Evolutionary conservation across 768 basidiomycete species (phyloP), one percentile per base, ranked within the genome.

Genomic region (Termitomyces sp.): DNA sequence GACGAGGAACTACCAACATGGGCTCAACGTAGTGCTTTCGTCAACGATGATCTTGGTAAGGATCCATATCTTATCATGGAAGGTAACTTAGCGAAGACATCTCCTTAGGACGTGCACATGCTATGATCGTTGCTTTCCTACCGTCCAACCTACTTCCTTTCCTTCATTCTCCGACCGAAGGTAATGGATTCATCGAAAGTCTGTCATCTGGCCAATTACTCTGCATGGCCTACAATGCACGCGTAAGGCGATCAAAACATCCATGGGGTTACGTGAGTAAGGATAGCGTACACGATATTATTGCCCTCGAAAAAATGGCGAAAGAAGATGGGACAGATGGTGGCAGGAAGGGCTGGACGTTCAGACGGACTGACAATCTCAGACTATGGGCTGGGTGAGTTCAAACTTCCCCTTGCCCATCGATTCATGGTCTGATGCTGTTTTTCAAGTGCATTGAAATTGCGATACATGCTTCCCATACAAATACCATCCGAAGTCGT

Each of bases 241-340:
- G 84, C 30, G 88, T 95, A 0, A 83, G 94, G 26, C 82, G 84
- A 58, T 93, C 91, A 8, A 83, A 83, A 48, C 84, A 88, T 62
- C 90, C 91, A 0, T 96, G 92, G 92, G 94, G 93, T 0, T 95
- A 87, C 70, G 87, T 95, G 56, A 88, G 80, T 59, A 72, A 78
- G 45, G 84, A 88, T 56, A 82, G 84, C 2, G 84, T 96, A 18
- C 94, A 95, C 64, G 90, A 92, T 65, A 85, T 95, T 47, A 69
- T 85, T 20, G 75, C 80, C 3, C 79, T 92, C 16, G 89, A 91
- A 66, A 73, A 71, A 54, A 76, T 78, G 0, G 74, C 74, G 7
- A 68, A 71, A 13, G 70, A 67, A 22, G 64, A 76, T 44, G 70
- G 65, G 13, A 67, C 56, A 26, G 79, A 80, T 58, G 76, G 74